A percentile compares a stretch with the other conserved stretches of the same genome.
phyloP scores from a whole-genome alignment of 2,329 filamentous ascomycete species.

The Colletotrichum navitas region DNA sequence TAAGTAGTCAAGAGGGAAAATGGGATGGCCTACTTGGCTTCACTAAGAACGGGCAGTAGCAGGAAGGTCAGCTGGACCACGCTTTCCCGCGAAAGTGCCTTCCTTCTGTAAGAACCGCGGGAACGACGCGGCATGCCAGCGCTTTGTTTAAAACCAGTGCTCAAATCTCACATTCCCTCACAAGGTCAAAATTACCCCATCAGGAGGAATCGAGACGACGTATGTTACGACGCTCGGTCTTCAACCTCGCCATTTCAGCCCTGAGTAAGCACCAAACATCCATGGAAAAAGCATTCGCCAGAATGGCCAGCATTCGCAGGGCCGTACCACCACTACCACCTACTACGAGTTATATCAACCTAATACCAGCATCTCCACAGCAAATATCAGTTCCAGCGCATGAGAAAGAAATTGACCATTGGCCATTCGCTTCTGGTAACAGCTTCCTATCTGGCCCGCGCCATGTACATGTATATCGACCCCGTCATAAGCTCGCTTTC shows the following conservation, averaged over 20 bases:
- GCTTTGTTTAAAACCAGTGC: neutral
- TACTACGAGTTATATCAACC: no score
- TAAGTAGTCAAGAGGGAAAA: neutral
- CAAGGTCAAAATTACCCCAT: no score
- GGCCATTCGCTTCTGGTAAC: constrained; percentile 31
- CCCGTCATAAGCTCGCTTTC: constrained; percentile 44
- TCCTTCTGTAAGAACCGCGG: neutral
- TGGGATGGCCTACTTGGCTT: neutral
- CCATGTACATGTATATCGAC: constrained; percentile 29
- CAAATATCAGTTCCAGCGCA: neutral
- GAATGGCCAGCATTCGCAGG: neutral
- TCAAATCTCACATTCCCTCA: neutral
- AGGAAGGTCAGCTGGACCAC: neutral
- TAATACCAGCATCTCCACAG: neutral
- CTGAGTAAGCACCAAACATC: neutral
- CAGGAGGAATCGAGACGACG: neutral
- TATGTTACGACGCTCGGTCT: neutral
- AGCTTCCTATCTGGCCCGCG: constrained; percentile 22
- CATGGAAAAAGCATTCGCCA: neutral
- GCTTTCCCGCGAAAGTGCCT: neutral
- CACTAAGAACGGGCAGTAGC: neutral
- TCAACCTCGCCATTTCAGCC: neutral
- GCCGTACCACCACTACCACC: neutral
- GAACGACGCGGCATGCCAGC: neutral
- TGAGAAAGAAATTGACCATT: constrained; percentile 30